Evolutionary conservation across 2,329 filamentous ascomycete genomes (phyloP).

Genomic region (Penicillium expansum): DNA sequence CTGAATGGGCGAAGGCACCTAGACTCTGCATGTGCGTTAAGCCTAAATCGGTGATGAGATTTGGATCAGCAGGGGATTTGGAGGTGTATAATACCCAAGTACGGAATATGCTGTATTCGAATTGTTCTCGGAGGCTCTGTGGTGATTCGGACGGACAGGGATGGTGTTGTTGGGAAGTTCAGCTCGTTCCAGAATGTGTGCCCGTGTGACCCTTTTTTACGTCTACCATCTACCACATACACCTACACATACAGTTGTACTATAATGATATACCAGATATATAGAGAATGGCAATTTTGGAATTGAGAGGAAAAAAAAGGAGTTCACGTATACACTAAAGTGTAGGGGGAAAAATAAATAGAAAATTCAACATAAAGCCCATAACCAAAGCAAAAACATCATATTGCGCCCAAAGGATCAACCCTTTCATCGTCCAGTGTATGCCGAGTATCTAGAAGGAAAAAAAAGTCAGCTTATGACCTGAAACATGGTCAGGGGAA

Average conservation of each 20-base stretch:
- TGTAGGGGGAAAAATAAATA: constrained; percentile 5
- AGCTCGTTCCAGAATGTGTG: constrained; percentile 8
- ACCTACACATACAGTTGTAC: not conserved
- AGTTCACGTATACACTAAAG: constrained; percentile 1
- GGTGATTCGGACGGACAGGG: constrained; percentile 17
- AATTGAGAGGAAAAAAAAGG: not conserved
- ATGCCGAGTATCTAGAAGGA: constrained; percentile 36
- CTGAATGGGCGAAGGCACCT: constrained; percentile 4
- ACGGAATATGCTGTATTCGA: not conserved
- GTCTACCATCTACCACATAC: not conserved
- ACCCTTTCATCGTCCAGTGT: constrained; percentile 36
- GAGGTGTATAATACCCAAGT: not conserved
- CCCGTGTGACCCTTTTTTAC: not conserved
- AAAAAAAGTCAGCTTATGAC: constrained; percentile 9
- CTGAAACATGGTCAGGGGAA: not conserved
- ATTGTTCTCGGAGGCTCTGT: constrained; percentile 11
- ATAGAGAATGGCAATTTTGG: constrained; percentile 2
- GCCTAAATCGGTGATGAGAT: not conserved
- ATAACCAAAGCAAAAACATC: constrained; percentile 23
- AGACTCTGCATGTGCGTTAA: not conserved
- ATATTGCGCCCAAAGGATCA: constrained; percentile 36
- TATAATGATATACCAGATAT: not conserved
- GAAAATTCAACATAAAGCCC: constrained; percentile 15
- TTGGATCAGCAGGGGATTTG: not conserved
- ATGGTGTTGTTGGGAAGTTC: constrained; percentile 4